Evolutionary conservation across 805 yeast genomes (phyloP), one percentile per base, ranked within the genome.

Genomic region (Saturnispora quitensis): DNA sequence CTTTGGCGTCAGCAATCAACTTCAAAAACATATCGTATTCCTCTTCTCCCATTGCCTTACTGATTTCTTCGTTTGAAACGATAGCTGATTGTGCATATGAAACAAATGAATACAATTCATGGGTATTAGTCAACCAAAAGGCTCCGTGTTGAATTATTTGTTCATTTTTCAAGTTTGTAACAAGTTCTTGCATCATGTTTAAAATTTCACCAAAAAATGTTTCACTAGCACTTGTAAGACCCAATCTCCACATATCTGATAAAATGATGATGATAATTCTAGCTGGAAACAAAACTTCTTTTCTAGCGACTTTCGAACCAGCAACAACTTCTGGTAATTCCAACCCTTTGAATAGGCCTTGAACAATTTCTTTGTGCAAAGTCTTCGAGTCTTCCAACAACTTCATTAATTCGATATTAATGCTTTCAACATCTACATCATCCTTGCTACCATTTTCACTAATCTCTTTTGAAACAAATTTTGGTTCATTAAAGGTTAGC

Each of bases 241-340:
- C 98, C 46, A 91, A 75, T 69, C 98, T 80, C 99, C 99, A 93
- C 98, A 93, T 89, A 68, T 93, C 99, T 62, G 95, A 84, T 57
- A 91, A 74, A 34, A 91, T 84, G 58, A 93, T 85, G 62, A 93
- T 91, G 62, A 93, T 82, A 58, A 93, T 88, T 73, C 97, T 82
- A 1, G 97, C 93, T 27, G 99, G 99, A 81, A 89, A 93, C 50
- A 93, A 74, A 10, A 91, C 95, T 66, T 93, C 98, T 63, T 89
- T 89, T 64, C 88, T 79, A 15, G 90, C 82, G 57, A 89, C 73
- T 61, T 83, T 88, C 45, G 88, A 84, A 43, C 93, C 89, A 46
- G 86, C 88, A 54, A 89, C 86, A 22, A 95, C 84, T 38, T 83
- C 80, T 44, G 98, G 97, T 50, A 90, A 81, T 68, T 81, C 86